Evolutionary conservation across 192 early-diverging fungal species (phyloP).

Genomic region (Pilaira anomala): DNA sequence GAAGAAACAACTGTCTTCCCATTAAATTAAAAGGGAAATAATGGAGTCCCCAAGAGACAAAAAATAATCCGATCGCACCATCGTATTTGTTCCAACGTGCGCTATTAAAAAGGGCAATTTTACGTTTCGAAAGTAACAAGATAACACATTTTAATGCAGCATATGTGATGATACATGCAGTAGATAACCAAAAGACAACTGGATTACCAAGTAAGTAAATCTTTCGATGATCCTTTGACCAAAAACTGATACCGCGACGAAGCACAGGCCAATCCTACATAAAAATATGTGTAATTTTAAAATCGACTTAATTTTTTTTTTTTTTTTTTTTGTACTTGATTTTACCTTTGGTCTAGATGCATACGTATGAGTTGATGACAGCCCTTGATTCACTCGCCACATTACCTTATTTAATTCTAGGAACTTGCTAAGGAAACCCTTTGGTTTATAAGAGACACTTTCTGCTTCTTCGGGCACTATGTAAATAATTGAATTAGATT

Average conservation of each 20-base stretch:
- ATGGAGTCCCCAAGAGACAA: constrained; percentile 81
- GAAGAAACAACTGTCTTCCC: constrained; percentile 88
- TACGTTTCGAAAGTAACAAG: constrained; percentile 52
- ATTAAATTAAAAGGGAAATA: constrained; percentile 93
- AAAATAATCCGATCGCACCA: constrained; percentile 63
- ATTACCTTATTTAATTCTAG: constrained; percentile 87
- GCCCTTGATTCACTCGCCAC: constrained; percentile 86
- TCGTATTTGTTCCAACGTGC: constrained; percentile 65
- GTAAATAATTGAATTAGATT: background rate
- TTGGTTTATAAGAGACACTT: constrained; percentile 59
- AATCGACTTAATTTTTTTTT: background rate
- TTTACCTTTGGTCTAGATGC: constrained; percentile 77
- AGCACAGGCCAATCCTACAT: constrained; percentile 79
- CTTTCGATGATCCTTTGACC: constrained; percentile 68
- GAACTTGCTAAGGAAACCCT: constrained; percentile 87
- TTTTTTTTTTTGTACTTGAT: background rate
- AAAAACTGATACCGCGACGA: constrained; percentile 89
- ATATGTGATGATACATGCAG: constrained; percentile 59
- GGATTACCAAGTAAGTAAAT: constrained; percentile 95
- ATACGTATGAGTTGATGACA: constrained; percentile 92
- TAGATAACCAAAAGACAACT: constrained; percentile 79
- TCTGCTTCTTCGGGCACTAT: constrained; percentile 59
- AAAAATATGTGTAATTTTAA: background rate
- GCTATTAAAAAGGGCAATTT: background rate
- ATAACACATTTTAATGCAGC: constrained; percentile 48